Conservation (phyloP, 441 rosid genomes). For the Gossypium aridum region DNA sequence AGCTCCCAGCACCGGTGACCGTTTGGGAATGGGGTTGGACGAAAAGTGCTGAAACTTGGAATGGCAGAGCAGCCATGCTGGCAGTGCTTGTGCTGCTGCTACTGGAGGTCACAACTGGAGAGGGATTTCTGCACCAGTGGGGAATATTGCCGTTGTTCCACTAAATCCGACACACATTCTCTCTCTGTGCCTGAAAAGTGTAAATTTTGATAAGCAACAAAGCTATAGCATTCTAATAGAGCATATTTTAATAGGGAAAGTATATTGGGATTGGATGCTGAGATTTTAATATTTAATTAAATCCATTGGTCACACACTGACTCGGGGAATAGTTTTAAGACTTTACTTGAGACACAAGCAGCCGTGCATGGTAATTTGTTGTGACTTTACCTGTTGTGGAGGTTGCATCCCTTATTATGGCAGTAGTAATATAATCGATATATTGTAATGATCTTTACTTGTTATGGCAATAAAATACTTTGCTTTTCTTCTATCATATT, state of each 20-base stretch:
- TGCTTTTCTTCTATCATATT: neutral
- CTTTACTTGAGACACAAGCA: neutral
- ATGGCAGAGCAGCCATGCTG: constrained; percentile 96
- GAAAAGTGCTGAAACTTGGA: constrained; percentile 98
- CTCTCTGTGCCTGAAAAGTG: neutral
- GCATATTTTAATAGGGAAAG: neutral
- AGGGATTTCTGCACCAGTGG: constrained; percentile 96
- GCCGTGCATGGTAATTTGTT: neutral
- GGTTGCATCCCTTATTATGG: neutral
- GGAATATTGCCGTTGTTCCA: constrained; percentile 58
- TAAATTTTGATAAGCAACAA: neutral
- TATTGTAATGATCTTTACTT: neutral
- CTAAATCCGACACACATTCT: constrained; percentile 17
- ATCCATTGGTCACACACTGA: neutral
- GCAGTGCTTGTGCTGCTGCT: constrained; percentile 83
- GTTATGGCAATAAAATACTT: neutral
- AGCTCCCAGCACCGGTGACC: constrained; percentile 83
- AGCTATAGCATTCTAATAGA: neutral
- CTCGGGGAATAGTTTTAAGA: neutral
- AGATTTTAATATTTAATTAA: neutral
- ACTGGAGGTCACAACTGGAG: constrained; percentile 86
- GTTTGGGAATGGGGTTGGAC: constrained; percentile 99
- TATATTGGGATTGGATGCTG: neutral
- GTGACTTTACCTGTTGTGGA: neutral
- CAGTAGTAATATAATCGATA: neutral